A percentile compares a stretch with the other conserved stretches of the same genome.
Evolutionary conservation across 2,329 filamentous ascomycete genomes (phyloP).

Genomic region (Pyricularia grisea): DNA sequence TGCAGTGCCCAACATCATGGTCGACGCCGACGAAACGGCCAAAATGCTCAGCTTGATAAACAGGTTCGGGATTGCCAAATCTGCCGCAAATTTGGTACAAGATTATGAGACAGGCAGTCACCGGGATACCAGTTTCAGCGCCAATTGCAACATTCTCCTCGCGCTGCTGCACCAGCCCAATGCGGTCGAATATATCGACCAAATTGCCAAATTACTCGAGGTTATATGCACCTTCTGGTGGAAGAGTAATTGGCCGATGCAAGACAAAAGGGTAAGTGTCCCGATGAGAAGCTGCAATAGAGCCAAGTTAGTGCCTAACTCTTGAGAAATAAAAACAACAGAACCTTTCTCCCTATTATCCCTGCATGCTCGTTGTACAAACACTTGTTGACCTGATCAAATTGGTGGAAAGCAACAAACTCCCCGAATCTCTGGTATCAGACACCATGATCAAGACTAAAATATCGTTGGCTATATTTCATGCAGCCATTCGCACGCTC

Average conservation of each 20-base stretch:
- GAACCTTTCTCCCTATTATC: neutral
- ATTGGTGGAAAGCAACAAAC: neutral
- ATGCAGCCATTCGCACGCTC: neutral
- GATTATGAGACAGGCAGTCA: neutral
- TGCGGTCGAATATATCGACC: neutral
- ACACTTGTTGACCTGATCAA: neutral
- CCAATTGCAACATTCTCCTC: neutral
- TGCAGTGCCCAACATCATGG: no score
- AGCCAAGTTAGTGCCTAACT: neutral
- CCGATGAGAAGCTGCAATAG: neutral
- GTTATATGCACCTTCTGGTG: neutral
- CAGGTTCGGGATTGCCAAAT: neutral
- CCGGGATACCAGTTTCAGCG: neutral
- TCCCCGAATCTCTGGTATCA: neutral
- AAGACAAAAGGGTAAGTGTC: neutral
- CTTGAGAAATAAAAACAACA: neutral
- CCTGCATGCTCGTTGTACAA: neutral
- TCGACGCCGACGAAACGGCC: neutral
- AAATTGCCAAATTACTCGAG: neutral
- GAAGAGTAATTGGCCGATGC: neutral
- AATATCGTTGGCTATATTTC: neutral
- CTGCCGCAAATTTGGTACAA: neutral
- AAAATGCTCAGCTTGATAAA: neutral
- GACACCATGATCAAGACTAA: neutral
- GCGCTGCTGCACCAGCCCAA: neutral